phyloP scores from a whole-genome alignment of 164 flowering plant species.

The Sedum album region DNA sequence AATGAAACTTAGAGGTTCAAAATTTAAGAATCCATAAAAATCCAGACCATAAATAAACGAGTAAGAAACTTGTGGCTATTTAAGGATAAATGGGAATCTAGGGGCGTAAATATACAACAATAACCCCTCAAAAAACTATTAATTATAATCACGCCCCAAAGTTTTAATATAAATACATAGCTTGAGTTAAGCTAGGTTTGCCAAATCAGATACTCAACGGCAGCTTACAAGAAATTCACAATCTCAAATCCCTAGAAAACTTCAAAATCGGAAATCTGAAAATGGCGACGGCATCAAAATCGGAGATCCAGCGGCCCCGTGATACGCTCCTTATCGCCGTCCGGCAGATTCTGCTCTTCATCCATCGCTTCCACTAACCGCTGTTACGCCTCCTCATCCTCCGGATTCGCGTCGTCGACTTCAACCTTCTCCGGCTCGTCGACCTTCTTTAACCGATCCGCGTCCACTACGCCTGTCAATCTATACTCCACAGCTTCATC shows the following conservation, averaged over 20 bases:
- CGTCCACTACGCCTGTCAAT: conserved; percentile 26
- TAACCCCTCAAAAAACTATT: background rate
- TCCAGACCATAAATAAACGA: background rate
- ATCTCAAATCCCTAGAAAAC: conserved; percentile 7
- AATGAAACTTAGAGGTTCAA: too few relatives aligned
- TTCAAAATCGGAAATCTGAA: conserved; percentile 10
- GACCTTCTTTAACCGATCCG: conserved; percentile 21
- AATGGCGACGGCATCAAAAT: conserved; percentile 35
- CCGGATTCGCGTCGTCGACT: conserved; percentile 23
- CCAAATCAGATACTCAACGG: conserved; percentile 33
- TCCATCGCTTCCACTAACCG: conserved; percentile 7
- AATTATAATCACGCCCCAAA: background rate
- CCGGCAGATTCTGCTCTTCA: conserved; percentile 26
- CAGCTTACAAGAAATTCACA: conserved; percentile 12
- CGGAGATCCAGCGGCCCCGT: conserved; percentile 39
- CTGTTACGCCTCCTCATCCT: conserved; percentile 12
- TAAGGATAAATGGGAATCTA: background rate
- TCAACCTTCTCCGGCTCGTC: conserved; percentile 26
- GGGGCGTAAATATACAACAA: background rate
- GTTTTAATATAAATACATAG: conserved; percentile 33
- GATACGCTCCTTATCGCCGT: conserved; percentile 32
- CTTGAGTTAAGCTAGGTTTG: conserved; percentile 45
- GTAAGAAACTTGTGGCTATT: background rate
- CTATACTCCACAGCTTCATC: conserved; percentile 16
- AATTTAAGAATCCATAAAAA: background rate